Conservation (phyloP, 2,329 filamentous ascomycete genomes). For the Lecanicillium sp. region DNA sequence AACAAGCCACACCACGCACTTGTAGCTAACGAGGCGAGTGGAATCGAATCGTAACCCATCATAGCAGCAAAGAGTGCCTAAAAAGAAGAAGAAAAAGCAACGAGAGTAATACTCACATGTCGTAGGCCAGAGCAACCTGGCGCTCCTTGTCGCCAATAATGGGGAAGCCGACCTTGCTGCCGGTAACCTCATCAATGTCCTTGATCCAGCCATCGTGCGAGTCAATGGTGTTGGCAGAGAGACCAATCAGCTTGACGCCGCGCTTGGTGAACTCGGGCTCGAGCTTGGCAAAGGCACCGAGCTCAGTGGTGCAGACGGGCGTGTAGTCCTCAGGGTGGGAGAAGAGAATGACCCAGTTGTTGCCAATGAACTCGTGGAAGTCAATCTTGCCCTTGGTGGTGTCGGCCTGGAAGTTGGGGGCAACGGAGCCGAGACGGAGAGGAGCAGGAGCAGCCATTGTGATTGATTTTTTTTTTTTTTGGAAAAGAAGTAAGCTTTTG, state of each 20-base stretch:
- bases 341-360: slow-evolving; percentile 77
- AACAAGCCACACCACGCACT: too few relatives aligned
- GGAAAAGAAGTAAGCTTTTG: slow-evolving; percentile 1
- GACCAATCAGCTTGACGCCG: slow-evolving; percentile 82
- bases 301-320: slow-evolving; percentile 91
- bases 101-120: slow-evolving; percentile 51
- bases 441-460: slow-evolving; percentile 23
- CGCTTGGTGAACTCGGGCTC: slow-evolving; percentile 82
- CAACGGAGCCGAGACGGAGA: slow-evolving; percentile 56
- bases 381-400: slow-evolving; percentile 71
- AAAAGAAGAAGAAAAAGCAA: not conserved
- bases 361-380: slow-evolving; percentile 74
- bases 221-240: slow-evolving; percentile 77
- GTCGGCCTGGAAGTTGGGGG: slow-evolving; percentile 78
- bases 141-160: slow-evolving; percentile 75
- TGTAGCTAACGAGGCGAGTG: not conserved
- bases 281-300: slow-evolving; percentile 85
- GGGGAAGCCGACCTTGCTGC: slow-evolving; percentile 63
- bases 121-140: slow-evolving; percentile 67
- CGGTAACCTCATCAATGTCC: slow-evolving; percentile 74
- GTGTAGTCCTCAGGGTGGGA: slow-evolving; percentile 88
- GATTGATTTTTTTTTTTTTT: slow-evolving; percentile 7
- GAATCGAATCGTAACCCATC: not conserved
- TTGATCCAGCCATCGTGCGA: slow-evolving; percentile 85
- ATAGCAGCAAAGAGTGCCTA: not conserved